Percentiles rank a stretch among this genome's conserved stretches.
Conservation (phyloP, 106 monocot genomes). For the Dioscorea alata region DNA sequence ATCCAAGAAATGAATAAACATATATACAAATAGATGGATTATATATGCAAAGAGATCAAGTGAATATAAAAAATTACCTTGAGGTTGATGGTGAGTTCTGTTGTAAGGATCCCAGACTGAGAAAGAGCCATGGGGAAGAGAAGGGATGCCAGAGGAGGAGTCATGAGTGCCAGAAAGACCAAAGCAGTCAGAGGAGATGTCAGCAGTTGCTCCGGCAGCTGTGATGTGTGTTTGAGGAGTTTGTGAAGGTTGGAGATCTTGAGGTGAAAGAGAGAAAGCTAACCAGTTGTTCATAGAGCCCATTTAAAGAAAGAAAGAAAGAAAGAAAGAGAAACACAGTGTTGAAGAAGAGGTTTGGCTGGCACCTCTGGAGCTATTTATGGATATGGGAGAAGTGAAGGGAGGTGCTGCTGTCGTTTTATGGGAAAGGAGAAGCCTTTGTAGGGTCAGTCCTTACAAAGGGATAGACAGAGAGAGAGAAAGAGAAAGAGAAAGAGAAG, state of each 20-base stretch:
- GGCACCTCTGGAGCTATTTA: background rate
- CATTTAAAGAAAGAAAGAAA: slow-evolving; percentile 34
- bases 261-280: slow-evolving; percentile 78
- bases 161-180: slow-evolving; percentile 9
- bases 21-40: background rate
- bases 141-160: slow-evolving; percentile 1
- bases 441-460: slow-evolving; percentile 9
- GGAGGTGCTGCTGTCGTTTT: slow-evolving; percentile 9
- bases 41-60: no score
- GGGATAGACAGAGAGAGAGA: slow-evolving; percentile 4
- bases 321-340: background rate
- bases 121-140: slow-evolving; percentile 37
- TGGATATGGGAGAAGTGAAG: background rate
- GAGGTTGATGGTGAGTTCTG: slow-evolving; percentile 28
- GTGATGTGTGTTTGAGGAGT: slow-evolving; percentile 23
- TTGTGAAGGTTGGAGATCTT: slow-evolving; percentile 28
- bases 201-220: slow-evolving; percentile 23
- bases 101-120: slow-evolving; percentile 37
- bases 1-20: no score
- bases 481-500: slow-evolving; percentile 1
- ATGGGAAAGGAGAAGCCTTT: background rate
- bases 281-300: slow-evolving; percentile 92
- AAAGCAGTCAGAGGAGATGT: slow-evolving; percentile 35
- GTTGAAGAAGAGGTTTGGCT: background rate
- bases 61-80: slow-evolving; percentile 19